Evolutionary conservation across 306 rosid genomes (phyloP).

Genomic region (Herpetospermum pedunculosum): DNA sequence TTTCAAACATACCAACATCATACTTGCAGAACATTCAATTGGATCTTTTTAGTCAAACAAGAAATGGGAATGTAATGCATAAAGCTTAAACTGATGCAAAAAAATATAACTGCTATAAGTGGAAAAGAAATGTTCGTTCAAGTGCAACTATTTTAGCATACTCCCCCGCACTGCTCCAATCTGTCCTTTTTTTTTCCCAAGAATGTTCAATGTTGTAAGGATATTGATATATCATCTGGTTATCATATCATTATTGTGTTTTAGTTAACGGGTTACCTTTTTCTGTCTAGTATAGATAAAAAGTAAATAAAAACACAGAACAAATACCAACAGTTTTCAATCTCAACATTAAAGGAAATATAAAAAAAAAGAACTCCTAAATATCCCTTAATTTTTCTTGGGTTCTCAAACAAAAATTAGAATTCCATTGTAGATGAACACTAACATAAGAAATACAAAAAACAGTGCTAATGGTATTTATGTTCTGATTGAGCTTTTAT

Average conservation of each 20-base stretch:
- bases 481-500: constrained; percentile 11
- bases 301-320: background rate
- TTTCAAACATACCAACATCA: no score
- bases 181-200: background rate
- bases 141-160: background rate
- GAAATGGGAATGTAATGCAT: background rate
- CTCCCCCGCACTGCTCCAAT: background rate
- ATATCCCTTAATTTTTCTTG: background rate
- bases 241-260: background rate
- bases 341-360: background rate
- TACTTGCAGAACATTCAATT: no score
- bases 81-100: background rate
- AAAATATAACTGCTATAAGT: background rate
- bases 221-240: background rate
- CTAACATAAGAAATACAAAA: background rate
- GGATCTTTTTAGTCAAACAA: background rate
- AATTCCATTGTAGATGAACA: background rate
- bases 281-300: background rate
- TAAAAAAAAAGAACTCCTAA: background rate
- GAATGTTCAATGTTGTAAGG: background rate
- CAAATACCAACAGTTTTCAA: background rate
- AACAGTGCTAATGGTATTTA: background rate
- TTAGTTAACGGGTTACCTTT: background rate
- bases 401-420: background rate
- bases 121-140: background rate